Evolutionary conservation across 1,284 basidiomycete genomes (phyloP).

Genomic region (Ganoderma sp.): DNA sequence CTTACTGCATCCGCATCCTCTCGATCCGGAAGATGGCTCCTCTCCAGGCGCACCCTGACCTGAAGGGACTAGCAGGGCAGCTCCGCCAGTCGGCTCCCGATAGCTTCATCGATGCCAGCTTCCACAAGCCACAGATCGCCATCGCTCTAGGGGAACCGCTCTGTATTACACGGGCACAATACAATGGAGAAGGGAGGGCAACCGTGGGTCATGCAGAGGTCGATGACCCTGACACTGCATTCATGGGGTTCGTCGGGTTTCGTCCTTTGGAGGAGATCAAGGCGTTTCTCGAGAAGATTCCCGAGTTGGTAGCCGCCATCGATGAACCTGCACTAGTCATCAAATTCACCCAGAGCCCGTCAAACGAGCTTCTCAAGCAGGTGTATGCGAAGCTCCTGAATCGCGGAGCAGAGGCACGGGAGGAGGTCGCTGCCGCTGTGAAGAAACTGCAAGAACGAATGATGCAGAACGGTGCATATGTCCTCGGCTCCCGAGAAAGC

Average conservation of each 20-base stretch:
- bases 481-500: constrained; percentile 20
- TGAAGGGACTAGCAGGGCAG: constrained; percentile 78
- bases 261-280: constrained; percentile 77
- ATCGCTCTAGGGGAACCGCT: constrained; percentile 66
- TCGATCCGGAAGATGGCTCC: constrained; percentile 92
- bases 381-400: constrained; percentile 84
- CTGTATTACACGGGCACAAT: constrained; percentile 3
- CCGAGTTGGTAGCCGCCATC: constrained; percentile 63
- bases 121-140: constrained; percentile 97
- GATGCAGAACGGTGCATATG: constrained; percentile 14
- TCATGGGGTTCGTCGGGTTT: constrained; percentile 93
- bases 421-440: constrained; percentile 25
- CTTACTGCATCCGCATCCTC: constrained; percentile 95
- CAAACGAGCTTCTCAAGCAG: constrained; percentile 63
- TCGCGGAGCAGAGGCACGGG: constrained; percentile 27
- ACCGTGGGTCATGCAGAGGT: constrained; percentile 15
- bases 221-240: constrained; percentile 60
- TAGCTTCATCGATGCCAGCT: constrained; percentile 75
- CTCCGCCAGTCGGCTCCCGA: constrained; percentile 78
- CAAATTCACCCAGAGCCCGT: constrained; percentile 22
- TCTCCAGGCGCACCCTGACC: constrained; percentile 94
- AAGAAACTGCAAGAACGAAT: constrained; percentile 29
- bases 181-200: neutral
- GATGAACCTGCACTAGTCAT: constrained; percentile 29
- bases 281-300: constrained; percentile 68